A percentile compares a stretch with the other conserved stretches of the same genome.
Evolutionary conservation across 2,329 filamentous ascomycete genomes (phyloP).

Genomic region (Diaporthe capsici): DNA sequence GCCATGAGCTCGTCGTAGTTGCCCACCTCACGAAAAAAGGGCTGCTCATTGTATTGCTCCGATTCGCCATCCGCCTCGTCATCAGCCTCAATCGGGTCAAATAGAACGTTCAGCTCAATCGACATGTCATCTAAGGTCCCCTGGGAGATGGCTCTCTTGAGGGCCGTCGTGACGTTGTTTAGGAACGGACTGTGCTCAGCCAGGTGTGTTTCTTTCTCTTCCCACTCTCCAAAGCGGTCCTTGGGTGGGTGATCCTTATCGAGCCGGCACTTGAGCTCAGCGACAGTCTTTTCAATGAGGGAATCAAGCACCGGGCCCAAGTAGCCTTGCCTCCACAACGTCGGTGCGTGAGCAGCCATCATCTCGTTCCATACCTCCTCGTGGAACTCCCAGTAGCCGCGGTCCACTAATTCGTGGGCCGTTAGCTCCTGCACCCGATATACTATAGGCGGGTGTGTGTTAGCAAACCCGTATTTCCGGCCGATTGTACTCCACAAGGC

Average conservation of each 20-base stretch:
- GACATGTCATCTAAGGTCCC: not conserved
- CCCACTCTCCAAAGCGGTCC: not conserved
- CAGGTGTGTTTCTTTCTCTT: not conserved
- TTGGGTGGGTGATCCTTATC: not conserved
- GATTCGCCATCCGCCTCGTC: not conserved
- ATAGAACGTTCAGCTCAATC: not conserved
- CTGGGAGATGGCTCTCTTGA: not conserved
- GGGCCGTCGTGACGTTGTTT: conserved; percentile 4
- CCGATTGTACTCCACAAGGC: not conserved
- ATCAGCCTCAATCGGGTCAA: not conserved
- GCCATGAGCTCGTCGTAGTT: accelerated
- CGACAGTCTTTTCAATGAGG: not conserved
- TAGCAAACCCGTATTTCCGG: not conserved
- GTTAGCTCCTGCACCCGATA: not conserved
- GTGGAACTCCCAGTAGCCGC: not conserved
- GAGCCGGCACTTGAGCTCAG: conserved; percentile 17
- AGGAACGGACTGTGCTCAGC: not conserved
- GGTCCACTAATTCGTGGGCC: not conserved
- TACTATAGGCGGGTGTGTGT: not conserved
- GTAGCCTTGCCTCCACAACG: not conserved
- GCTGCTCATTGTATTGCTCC: not conserved
- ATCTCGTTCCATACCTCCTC: not conserved
- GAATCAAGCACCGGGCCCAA: accelerated
- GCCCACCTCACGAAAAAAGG: not conserved
- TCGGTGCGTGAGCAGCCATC: not conserved